Evolutionary conservation across 257 asterid genomes (phyloP).

Genomic region (Mitragyna speciosa): DNA sequence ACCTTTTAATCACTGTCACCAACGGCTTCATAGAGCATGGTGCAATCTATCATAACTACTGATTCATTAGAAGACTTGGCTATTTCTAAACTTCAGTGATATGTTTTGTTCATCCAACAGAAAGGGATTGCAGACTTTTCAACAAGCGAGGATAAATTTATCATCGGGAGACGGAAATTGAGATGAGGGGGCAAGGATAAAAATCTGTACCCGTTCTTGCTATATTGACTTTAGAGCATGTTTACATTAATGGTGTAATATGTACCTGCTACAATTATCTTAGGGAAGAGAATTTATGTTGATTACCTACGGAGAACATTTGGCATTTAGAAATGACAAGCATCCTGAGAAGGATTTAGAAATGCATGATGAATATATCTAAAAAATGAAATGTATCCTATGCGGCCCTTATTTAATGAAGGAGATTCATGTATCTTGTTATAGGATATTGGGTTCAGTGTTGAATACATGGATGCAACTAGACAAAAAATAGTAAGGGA

Average conservation of each 20-base stretch:
- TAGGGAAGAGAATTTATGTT: not conserved
- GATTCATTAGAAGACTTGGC: not conserved
- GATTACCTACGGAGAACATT: not conserved
- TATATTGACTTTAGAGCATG: not conserved
- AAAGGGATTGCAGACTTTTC: not conserved
- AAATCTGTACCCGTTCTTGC: not conserved
- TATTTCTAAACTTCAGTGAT: slow-evolving; percentile 19
- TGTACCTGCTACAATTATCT: not conserved
- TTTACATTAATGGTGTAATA: not conserved
- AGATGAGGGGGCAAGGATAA: not conserved
- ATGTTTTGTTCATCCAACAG: not conserved
- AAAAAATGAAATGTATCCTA: not conserved
- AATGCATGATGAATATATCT: not conserved
- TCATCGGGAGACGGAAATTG: not conserved
- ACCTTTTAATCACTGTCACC: not conserved
- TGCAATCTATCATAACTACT: not conserved
- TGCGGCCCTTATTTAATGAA: not conserved
- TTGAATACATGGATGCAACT: slow-evolving; percentile 66
- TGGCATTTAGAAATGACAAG: not conserved
- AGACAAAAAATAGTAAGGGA: too few species aligned
- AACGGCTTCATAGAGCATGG: not conserved
- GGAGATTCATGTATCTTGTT: not conserved
- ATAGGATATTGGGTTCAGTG: slow-evolving; percentile 90
- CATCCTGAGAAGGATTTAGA: not conserved
- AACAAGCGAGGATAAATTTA: not conserved